Conservation (phyloP, 2,329 filamentous ascomycete genomes). For the Pestalotiopsis sp. region DNA sequence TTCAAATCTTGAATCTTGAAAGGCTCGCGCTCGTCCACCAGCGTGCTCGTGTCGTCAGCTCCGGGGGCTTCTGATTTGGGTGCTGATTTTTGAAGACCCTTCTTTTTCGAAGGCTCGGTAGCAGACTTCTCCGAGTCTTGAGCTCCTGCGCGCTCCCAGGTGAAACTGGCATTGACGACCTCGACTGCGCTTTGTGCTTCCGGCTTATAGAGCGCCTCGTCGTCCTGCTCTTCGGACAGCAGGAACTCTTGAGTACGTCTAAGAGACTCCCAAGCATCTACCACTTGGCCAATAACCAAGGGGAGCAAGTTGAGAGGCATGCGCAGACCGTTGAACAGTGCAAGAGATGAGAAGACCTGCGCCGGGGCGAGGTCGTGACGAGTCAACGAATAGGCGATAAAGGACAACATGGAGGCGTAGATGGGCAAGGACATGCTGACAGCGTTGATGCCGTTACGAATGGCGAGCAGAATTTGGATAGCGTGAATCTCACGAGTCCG, state of each 20-base stretch:
- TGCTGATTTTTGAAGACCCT: constrained; percentile 11
- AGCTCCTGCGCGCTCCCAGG: constrained; percentile 75
- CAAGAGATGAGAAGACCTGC: constrained; percentile 87
- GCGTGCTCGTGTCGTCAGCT: constrained; percentile 56
- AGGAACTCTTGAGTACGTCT: constrained; percentile 88
- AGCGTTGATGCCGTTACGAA: constrained; percentile 84
- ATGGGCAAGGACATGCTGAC: constrained; percentile 85
- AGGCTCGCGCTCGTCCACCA: constrained; percentile 63
- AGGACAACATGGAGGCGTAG: constrained; percentile 93
- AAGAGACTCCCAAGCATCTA: constrained; percentile 86
- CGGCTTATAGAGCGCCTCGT: constrained; percentile 61
- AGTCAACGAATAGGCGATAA: constrained; percentile 77
- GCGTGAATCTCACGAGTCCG: constrained; percentile 76
- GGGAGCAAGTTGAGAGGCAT: constrained; percentile 90
- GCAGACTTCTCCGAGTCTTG: constrained; percentile 54
- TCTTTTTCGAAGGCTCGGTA: constrained; percentile 35
- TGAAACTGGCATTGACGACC: constrained; percentile 75
- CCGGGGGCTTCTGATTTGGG: constrained; percentile 35
- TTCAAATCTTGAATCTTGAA: constrained; percentile 74
- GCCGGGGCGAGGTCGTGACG: constrained; percentile 73
- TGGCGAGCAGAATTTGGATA: constrained; percentile 82
- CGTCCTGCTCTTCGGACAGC: constrained; percentile 79
- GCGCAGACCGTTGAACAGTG: constrained; percentile 88
- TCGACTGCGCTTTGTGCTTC: constrained; percentile 72
- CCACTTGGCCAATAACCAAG: constrained; percentile 83